Evolutionary conservation across 768 basidiomycete species (phyloP).

Genomic region (Mycena albidolilacea): DNA sequence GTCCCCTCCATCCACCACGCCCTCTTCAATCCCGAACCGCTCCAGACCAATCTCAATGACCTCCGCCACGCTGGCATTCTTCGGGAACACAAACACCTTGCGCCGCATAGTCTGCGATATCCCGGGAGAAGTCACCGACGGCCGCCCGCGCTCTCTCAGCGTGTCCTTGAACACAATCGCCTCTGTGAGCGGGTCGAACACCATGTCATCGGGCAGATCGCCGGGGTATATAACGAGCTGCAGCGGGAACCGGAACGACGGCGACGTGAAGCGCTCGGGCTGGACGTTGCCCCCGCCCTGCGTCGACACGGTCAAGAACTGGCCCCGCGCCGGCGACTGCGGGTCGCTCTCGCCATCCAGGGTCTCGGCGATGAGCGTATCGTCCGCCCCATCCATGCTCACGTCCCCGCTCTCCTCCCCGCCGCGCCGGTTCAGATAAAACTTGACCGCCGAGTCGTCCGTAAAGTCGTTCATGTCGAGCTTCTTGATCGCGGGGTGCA

Average conservation of each 20-base stretch:
- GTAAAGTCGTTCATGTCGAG: slow-evolving; percentile 98
- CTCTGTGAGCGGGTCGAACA: slow-evolving; percentile 93
- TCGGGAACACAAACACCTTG: slow-evolving; percentile 93
- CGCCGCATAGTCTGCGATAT: slow-evolving; percentile 75
- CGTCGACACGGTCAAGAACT: slow-evolving; percentile 59
- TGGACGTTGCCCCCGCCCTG: slow-evolving; percentile 61
- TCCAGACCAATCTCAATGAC: slow-evolving; percentile 95
- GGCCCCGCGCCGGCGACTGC: slow-evolving; percentile 42
- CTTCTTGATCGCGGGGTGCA: slow-evolving; percentile 96
- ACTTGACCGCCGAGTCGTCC: slow-evolving; percentile 97
- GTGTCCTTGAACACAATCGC: slow-evolving; percentile 92
- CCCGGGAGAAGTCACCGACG: slow-evolving; percentile 61
- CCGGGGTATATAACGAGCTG: slow-evolving; percentile 90
- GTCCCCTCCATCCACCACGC: slow-evolving; percentile 99
- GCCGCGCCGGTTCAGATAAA: slow-evolving; percentile 86
- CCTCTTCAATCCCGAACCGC: slow-evolving; percentile 94
- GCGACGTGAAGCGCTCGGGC: slow-evolving; percentile 85
- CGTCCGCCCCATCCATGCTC: slow-evolving; percentile 57
- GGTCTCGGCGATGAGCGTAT: slow-evolving; percentile 58
- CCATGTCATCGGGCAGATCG: slow-evolving; percentile 95
- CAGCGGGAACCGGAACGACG: slow-evolving; percentile 87
- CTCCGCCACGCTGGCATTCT: slow-evolving; percentile 96
- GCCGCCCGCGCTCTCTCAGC: slow-evolving; percentile 68
- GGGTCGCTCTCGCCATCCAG: slow-evolving; percentile 45
- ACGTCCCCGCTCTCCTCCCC: slow-evolving; percentile 58